Conservation (phyloP, 83 land plant species). For the Isoetes engelmannii region DNA sequence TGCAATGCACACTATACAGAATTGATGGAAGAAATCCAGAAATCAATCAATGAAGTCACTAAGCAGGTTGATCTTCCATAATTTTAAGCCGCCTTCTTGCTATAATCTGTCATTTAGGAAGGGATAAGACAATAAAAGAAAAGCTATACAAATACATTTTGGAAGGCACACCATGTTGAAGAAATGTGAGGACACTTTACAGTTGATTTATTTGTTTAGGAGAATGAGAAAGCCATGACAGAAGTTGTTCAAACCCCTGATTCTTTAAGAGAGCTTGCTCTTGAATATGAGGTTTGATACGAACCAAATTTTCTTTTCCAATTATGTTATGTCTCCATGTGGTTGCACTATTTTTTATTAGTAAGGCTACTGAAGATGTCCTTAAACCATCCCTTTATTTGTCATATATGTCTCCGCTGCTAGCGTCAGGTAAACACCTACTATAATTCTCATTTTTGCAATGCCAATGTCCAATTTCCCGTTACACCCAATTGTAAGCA, state of each 20-base stretch:
- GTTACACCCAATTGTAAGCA: too few relatives aligned
- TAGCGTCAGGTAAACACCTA: too few relatives aligned
- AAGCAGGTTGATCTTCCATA: conserved; percentile 13
- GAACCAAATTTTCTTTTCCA: background rate
- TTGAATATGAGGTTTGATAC: conserved; percentile 33
- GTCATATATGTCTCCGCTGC: background rate
- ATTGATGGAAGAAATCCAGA: conserved; percentile 27
- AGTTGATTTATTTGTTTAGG: background rate
- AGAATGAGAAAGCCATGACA: conserved; percentile 6
- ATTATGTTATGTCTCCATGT: too few relatives aligned
- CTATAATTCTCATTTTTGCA: too few relatives aligned
- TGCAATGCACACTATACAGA: conserved; percentile 29
- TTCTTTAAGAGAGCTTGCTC: conserved; percentile 16
- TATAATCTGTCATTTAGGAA: too few relatives aligned
- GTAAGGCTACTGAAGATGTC: background rate
- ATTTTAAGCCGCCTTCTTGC: background rate
- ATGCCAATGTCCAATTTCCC: too few relatives aligned
- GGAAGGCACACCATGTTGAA: background rate
- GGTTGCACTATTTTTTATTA: too few relatives aligned
- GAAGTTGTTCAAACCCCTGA: conserved; percentile 7
- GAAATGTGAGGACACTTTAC: background rate
- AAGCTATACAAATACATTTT: background rate
- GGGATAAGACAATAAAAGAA: background rate
- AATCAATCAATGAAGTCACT: conserved; percentile 17
- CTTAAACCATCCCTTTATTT: background rate